Conservation (phyloP, 192 early-diverging fungal genomes). For the Tieghemiomyces parasiticus region DNA sequence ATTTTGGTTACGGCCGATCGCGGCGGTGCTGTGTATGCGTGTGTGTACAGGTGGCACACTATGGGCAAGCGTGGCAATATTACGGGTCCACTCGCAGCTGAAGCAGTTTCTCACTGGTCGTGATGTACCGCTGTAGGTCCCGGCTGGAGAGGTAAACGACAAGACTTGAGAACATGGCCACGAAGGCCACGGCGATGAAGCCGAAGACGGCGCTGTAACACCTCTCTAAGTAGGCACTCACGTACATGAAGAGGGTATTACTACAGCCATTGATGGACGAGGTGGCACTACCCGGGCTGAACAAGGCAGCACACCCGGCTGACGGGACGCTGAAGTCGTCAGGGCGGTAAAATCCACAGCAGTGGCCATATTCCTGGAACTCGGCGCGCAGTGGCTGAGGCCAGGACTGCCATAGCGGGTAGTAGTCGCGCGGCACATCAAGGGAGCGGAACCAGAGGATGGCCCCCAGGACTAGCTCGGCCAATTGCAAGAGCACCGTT, state of each 20-base stretch:
- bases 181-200: neutral
- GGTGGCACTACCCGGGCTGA: neutral
- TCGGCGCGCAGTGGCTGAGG: neutral
- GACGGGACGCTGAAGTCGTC: neutral
- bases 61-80: too few species aligned
- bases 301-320: neutral
- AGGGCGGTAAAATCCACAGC: neutral
- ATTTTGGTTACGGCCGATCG: too few species aligned
- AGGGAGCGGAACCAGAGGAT: conserved; percentile 6
- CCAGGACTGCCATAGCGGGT: conserved; percentile 6
- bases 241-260: neutral
- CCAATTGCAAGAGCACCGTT: neutral
- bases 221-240: neutral
- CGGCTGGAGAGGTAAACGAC: conserved; percentile 8
- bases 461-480: conserved; percentile 1
- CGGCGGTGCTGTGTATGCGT: too few species aligned
- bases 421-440: conserved; percentile 1
- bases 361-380: conserved; percentile 8
- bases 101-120: conserved; percentile 3
- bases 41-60: too few species aligned
- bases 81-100: conserved; percentile 2
- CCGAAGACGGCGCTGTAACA: conserved; percentile 1
- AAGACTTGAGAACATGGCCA: neutral
- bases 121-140: conserved; percentile 3
- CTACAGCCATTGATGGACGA: neutral